Percentiles rank a stretch among this genome's conserved stretches.
Evolutionary conservation across 202 grass and related monocot genomes (phyloP).

Genomic region (Dendrocalamus latiflorus): DNA sequence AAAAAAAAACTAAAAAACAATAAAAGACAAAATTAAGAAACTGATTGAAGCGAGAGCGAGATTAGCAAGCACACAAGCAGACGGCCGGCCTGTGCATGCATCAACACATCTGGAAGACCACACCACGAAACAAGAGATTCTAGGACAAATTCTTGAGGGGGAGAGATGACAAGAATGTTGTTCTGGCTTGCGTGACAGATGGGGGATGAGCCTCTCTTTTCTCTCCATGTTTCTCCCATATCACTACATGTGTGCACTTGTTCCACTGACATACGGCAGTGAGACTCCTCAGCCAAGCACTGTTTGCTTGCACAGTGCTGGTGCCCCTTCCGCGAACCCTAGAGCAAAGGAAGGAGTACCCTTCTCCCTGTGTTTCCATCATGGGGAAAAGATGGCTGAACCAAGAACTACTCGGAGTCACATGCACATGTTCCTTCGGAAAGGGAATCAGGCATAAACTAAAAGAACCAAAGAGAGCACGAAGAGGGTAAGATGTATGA

Average conservation of each 20-base stretch:
- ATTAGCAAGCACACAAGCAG: conserved; percentile 9
- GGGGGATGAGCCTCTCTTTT: conserved; percentile 40
- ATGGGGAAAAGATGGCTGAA: conserved; percentile 50
- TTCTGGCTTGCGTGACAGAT: conserved; percentile 80
- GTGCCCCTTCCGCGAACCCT: conserved; percentile 53
- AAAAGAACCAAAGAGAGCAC: neutral
- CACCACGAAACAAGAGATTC: conserved; percentile 44
- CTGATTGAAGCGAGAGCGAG: too few relatives aligned
- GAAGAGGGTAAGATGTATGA: neutral
- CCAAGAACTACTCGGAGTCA: conserved; percentile 33
- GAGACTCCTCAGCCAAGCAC: conserved; percentile 60
- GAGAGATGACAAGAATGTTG: conserved; percentile 62
- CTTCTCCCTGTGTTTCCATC: conserved; percentile 44
- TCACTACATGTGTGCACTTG: conserved; percentile 61
- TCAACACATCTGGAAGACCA: conserved; percentile 44
- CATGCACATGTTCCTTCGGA: conserved; percentile 29
- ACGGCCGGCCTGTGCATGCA: neutral
- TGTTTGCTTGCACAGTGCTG: conserved; percentile 43
- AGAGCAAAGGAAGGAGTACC: conserved; percentile 13
- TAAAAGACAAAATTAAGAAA: too few relatives aligned
- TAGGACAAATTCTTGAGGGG: conserved; percentile 41
- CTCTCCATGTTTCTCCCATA: neutral
- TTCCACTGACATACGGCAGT: conserved; percentile 91
- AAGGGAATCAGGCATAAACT: conserved; percentile 24
- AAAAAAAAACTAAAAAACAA: too few relatives aligned